Evolutionary conservation across 176 grass and related monocot genomes (phyloP).

Genomic region (Musa acuminata): DNA sequence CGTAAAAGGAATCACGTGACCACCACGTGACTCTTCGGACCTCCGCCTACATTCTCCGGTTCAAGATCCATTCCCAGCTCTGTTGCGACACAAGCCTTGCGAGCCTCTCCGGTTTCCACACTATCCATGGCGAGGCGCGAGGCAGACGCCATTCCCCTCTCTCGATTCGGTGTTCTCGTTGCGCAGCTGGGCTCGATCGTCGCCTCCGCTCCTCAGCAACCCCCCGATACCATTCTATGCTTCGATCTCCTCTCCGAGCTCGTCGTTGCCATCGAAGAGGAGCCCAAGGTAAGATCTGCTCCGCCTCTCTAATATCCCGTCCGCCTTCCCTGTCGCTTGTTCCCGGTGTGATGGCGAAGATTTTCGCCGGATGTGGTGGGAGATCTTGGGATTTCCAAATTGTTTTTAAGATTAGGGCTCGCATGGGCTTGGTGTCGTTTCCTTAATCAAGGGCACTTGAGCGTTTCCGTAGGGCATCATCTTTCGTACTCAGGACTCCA

Average conservation of each 20-base stretch:
- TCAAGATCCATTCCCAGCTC: not conserved
- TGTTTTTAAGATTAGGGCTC: not conserved
- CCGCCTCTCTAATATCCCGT: not conserved
- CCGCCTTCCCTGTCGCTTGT: not conserved
- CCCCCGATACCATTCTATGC: constrained; percentile 75
- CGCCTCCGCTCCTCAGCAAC: constrained; percentile 64
- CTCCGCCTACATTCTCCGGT: not conserved
- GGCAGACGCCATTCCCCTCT: constrained; percentile 58
- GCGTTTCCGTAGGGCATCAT: too few species aligned
- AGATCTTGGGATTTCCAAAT: not conserved
- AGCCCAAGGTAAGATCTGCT: constrained; percentile 43
- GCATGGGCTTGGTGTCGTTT: too few species aligned
- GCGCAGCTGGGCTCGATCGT: constrained; percentile 91
- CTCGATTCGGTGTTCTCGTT: constrained; percentile 82
- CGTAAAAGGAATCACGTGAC: not conserved
- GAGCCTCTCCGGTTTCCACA: not conserved
- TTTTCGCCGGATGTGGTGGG: not conserved
- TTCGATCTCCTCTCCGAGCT: constrained; percentile 99
- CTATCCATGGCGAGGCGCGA: constrained; percentile 36
- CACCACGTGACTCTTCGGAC: not conserved
- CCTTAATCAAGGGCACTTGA: too few species aligned
- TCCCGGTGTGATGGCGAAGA: constrained; percentile 1
- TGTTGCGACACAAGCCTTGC: not conserved
- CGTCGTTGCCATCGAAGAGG: constrained; percentile 66
- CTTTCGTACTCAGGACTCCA: too few species aligned